Evolutionary conservation across 2,329 filamentous ascomycete species (phyloP).

Genomic region (Colletotrichum tabaci): DNA sequence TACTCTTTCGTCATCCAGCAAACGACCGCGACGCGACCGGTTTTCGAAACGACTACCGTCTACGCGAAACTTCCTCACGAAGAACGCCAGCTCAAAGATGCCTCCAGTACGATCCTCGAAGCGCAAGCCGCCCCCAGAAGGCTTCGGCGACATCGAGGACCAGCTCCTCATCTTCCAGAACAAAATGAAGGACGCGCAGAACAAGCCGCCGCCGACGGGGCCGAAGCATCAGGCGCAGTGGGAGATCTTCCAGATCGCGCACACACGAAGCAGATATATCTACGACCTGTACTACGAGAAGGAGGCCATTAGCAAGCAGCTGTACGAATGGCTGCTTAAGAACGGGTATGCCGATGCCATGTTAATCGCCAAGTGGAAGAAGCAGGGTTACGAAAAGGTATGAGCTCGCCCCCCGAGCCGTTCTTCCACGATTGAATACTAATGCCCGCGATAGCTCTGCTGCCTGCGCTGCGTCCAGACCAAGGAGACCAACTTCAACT

Average conservation of each 20-base stretch:
- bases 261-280: conserved; percentile 92
- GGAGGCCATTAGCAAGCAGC: conserved; percentile 90
- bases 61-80: neutral
- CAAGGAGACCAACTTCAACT: conserved; percentile 99
- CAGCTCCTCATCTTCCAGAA: conserved; percentile 88
- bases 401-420: conserved; percentile 49
- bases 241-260: conserved; percentile 98
- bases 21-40: conserved; percentile 8
- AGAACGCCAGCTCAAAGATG: conserved; percentile 63
- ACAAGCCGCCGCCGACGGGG: conserved; percentile 84
- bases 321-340: conserved; percentile 98
- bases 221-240: conserved; percentile 92
- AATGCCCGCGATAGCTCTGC: conserved; percentile 75
- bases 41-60: neutral
- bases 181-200: conserved; percentile 97
- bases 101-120: conserved; percentile 83
- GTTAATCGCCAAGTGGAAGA: conserved; percentile 99
- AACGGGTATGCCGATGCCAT: conserved; percentile 96
- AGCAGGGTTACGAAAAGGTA: conserved; percentile 98
- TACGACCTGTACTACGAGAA: conserved; percentile 99
- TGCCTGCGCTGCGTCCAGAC: conserved; percentile 97
- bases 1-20: conserved; percentile 19
- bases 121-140: conserved; percentile 86
- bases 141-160: conserved; percentile 90
- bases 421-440: neutral